Percentiles rank a stretch among this genome's conserved stretches.
These are phyloP conservation scores for Talaromyces funiculosus DNA, from an alignment of 2,329 filamentous ascomycete species.

Conservation along the genomic window DNA sequence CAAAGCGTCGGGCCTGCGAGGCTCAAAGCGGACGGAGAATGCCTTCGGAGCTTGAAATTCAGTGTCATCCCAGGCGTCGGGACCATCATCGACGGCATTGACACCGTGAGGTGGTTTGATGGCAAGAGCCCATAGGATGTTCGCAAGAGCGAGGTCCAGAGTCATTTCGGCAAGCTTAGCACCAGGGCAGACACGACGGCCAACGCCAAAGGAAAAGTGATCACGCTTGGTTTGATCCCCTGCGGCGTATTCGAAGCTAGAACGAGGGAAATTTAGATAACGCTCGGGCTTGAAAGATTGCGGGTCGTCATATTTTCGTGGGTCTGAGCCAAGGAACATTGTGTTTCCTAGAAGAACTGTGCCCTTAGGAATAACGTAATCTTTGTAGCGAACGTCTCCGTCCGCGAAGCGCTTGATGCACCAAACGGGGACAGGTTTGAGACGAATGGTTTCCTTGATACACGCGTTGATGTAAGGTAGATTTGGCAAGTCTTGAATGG, in stretches of 20 bases:
- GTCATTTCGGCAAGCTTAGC: conserved; percentile 50
- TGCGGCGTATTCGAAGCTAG: not conserved
- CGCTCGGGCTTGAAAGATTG: conserved; percentile 25
- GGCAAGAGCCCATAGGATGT: conserved; percentile 47
- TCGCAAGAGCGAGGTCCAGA: conserved; percentile 45
- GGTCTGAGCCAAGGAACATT: conserved; percentile 42
- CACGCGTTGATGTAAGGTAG: not conserved
- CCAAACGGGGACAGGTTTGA: conserved; percentile 18
- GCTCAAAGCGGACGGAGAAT: conserved; percentile 23
- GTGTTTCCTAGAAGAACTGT: conserved; percentile 44
- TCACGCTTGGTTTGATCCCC: conserved; percentile 43
- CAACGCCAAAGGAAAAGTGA: conserved; percentile 52
- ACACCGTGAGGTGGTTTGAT: conserved; percentile 22
- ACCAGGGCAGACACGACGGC: conserved; percentile 54
- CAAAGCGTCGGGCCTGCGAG: conserved; percentile 21
- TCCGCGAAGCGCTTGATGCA: conserved; percentile 46
- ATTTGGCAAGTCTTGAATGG: not conserved
- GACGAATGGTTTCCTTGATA: not conserved
- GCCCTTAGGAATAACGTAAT: conserved; percentile 46
- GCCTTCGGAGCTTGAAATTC: conserved; percentile 30
- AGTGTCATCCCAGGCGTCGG: conserved; percentile 29
- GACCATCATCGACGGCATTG: conserved; percentile 10
- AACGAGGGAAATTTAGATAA: not conserved
- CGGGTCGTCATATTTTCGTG: conserved; percentile 35
- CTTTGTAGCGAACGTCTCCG: conserved; percentile 46